These are phyloP conservation scores for Kodamaea sagamina DNA, from an alignment of 805 yeast genomes.

Conservation along the genomic window DNA sequence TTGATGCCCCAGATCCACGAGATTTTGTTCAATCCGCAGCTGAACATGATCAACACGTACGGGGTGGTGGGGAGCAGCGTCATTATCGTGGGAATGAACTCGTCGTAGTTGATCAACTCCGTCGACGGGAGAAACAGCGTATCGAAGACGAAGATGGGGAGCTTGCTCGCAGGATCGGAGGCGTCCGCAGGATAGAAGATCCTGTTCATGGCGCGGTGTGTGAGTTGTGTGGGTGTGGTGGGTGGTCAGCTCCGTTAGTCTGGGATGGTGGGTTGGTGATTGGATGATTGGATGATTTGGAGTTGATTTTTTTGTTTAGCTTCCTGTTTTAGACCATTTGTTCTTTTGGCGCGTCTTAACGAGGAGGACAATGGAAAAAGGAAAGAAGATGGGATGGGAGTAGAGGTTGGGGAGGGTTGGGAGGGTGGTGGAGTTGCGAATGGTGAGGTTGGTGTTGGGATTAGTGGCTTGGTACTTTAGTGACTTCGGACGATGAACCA, in stretches of 20 bases:
- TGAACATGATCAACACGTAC: slow-evolving; percentile 72
- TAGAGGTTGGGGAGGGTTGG: too few relatives aligned
- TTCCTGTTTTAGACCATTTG: too few relatives aligned
- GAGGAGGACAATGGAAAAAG: too few relatives aligned
- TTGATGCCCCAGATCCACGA: slow-evolving; percentile 71
- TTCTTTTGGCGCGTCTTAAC: too few relatives aligned
- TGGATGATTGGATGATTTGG: slow-evolving; percentile 1
- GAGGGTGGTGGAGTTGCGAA: too few relatives aligned
- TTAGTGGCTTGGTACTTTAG: too few relatives aligned
- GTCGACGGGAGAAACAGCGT: slow-evolving; percentile 75
- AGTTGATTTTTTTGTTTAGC: not conserved
- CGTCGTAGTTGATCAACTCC: slow-evolving; percentile 43
- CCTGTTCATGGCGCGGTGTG: slow-evolving; percentile 32
- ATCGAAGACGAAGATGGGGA: slow-evolving; percentile 81
- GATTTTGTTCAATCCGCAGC: slow-evolving; percentile 73
- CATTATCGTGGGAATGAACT: slow-evolving; percentile 59
- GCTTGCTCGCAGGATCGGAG: slow-evolving; percentile 63
- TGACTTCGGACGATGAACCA: too few relatives aligned
- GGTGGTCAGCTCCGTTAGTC: too few relatives aligned
- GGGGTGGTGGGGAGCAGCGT: slow-evolving; percentile 58
- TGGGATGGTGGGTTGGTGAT: not conserved
- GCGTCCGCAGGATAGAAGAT: slow-evolving; percentile 61
- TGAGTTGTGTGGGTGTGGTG: not conserved
- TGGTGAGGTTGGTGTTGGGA: too few relatives aligned
- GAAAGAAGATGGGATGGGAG: too few relatives aligned